These are phyloP conservation scores for Fusarium bulbicola DNA, from an alignment of 2,329 filamentous ascomycete species.

Conservation along the genomic window DNA sequence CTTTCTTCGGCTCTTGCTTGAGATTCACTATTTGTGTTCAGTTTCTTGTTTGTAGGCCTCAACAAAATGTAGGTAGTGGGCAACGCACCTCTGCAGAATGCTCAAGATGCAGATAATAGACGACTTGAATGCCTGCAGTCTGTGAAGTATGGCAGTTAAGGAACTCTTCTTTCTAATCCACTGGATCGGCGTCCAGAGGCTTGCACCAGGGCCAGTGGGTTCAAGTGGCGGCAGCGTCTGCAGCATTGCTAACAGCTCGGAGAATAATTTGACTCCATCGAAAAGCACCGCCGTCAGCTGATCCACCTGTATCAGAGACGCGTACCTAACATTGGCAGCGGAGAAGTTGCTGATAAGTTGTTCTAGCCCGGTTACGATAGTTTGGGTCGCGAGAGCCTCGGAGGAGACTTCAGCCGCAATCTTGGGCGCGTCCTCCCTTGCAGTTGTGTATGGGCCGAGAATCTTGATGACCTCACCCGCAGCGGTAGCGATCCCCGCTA, in stretches of 20 bases:
- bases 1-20: neutral
- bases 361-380: accelerated
- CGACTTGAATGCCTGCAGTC: accelerated
- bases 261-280: neutral
- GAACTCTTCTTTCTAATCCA: neutral
- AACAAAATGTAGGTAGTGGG: accelerated
- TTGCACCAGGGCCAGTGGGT: accelerated
- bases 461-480: neutral
- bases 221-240: neutral
- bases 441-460: neutral
- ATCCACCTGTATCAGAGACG: neutral
- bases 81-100: neutral
- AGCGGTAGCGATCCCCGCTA: neutral
- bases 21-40: neutral
- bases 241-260: neutral
- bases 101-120: neutral
- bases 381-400: accelerated
- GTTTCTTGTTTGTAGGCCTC: too few species aligned
- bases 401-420: neutral
- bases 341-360: neutral
- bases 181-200: neutral
- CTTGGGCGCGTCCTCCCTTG: accelerated
- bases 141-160: accelerated
- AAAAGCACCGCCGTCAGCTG: accelerated
- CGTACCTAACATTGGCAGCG: neutral